Evolutionary conservation across 495 filamentous ascomycete genomes (phyloP).

Genomic region (Amorphotheca resinae): DNA sequence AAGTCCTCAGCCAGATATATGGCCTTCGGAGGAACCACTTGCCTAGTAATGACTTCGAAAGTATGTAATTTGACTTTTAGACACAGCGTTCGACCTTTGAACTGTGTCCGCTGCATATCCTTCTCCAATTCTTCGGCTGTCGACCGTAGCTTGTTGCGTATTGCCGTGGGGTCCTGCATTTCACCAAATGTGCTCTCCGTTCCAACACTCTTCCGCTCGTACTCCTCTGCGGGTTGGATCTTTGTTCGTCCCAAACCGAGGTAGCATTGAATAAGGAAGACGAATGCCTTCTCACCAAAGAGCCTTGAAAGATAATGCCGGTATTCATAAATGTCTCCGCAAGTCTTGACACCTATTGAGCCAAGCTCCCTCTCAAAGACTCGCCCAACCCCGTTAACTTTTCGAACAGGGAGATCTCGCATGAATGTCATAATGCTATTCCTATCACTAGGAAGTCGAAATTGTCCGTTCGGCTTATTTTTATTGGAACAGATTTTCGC

Average conservation of each 20-base stretch:
- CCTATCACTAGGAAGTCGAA: slow-evolving; percentile 55
- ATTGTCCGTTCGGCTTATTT: slow-evolving; percentile 97
- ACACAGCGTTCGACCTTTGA: slow-evolving; percentile 80
- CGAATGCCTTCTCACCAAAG: slow-evolving; percentile 84
- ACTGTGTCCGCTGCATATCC: slow-evolving; percentile 65
- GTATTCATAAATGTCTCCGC: slow-evolving; percentile 74
- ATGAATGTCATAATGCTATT: slow-evolving; percentile 73
- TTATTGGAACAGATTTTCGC: slow-evolving; percentile 91
- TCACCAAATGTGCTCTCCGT: slow-evolving; percentile 90
- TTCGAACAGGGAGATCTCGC: slow-evolving; percentile 65
- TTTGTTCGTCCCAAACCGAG: slow-evolving; percentile 82
- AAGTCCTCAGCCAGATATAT: slow-evolving; percentile 66
- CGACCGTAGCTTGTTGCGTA: slow-evolving; percentile 64
- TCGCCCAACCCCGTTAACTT: slow-evolving; percentile 86
- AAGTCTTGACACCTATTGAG: slow-evolving; percentile 76
- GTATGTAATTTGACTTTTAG: slow-evolving; percentile 92
- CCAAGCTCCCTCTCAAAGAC: slow-evolving; percentile 90
- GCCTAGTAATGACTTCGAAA: slow-evolving; percentile 80
- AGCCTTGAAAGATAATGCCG: slow-evolving; percentile 58
- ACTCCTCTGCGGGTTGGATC: slow-evolving; percentile 76
- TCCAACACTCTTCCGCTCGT: slow-evolving; percentile 87
- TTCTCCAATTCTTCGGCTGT: slow-evolving; percentile 82
- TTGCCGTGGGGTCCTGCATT: slow-evolving; percentile 49
- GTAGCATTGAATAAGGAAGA: slow-evolving; percentile 73
- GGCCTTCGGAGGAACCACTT: slow-evolving; percentile 60